A percentile compares a stretch with the other conserved stretches of the same genome.
Evolutionary conservation across 2,329 filamentous ascomycete species (phyloP).

Genomic region (Fusarium liriodendri): DNA sequence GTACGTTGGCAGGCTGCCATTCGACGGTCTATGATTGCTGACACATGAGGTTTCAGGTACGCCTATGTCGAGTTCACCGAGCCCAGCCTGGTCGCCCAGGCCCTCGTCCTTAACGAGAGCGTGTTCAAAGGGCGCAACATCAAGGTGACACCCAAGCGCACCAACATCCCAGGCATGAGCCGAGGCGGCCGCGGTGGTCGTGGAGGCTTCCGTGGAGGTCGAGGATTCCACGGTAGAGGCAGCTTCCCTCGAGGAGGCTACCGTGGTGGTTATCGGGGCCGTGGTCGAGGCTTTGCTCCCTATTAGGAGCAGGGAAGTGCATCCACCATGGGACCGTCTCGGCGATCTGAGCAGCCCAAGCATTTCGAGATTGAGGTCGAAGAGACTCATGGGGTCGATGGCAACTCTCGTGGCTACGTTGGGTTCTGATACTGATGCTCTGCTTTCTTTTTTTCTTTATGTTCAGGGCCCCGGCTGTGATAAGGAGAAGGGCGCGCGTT

Average conservation of each 20-base stretch:
- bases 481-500: slow-evolving; percentile 38
- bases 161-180: slow-evolving; percentile 94
- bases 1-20: slow-evolving; percentile 63
- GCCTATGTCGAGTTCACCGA: slow-evolving; percentile 99
- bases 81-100: slow-evolving; percentile 90
- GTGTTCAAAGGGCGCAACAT: slow-evolving; percentile 94
- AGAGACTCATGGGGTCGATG: slow-evolving; percentile 32
- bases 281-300: slow-evolving; percentile 72
- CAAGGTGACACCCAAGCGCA: slow-evolving; percentile 95
- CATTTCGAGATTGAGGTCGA: slow-evolving; percentile 43
- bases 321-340: slow-evolving; percentile 30
- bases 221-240: slow-evolving; percentile 65
- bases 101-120: slow-evolving; percentile 95
- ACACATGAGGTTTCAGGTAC: slow-evolving; percentile 71
- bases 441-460: slow-evolving; percentile 15
- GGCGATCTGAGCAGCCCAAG: slow-evolving; percentile 30
- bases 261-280: slow-evolving; percentile 74
- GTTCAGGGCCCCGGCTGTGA: slow-evolving; percentile 14
- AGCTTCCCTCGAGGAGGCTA: slow-evolving; percentile 64
- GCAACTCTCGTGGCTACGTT: slow-evolving; percentile 18
- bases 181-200: slow-evolving; percentile 64
- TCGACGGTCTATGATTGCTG: slow-evolving; percentile 17
- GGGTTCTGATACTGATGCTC: slow-evolving; percentile 12
- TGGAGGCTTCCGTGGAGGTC: slow-evolving; percentile 51
- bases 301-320: slow-evolving; percentile 64